These are phyloP conservation scores for Sclerotinia glacialis DNA, from an alignment of 2,329 filamentous ascomycete species.

Conservation along the genomic window DNA sequence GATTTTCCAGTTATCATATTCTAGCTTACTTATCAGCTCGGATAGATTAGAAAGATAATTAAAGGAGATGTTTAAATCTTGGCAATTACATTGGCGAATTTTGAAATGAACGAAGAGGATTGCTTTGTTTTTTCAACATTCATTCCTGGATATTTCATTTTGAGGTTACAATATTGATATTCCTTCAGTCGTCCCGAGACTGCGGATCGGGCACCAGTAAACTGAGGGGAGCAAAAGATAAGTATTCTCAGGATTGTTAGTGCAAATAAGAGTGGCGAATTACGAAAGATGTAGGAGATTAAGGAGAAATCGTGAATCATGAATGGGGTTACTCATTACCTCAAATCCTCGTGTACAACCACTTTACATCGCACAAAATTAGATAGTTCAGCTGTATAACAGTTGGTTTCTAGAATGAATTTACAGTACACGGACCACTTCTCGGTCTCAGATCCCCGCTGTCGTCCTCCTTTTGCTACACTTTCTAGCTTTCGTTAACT, in stretches of 20 bases:
- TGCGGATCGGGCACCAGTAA: not conserved
- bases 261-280: not conserved
- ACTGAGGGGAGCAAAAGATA: not conserved
- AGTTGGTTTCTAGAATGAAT: not conserved
- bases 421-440: not conserved
- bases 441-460: not conserved
- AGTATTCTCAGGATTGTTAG: not conserved
- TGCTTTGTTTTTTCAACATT: not conserved
- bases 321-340: not conserved
- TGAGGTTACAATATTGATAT: not conserved
- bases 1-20: not conserved
- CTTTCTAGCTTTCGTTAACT: not conserved
- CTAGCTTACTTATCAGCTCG: not conserved
- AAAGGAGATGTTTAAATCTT: not conserved
- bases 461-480: not conserved
- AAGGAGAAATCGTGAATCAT: not conserved
- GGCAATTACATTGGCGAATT: not conserved
- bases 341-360: too few relatives aligned
- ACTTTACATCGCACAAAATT: not conserved
- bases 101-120: not conserved
- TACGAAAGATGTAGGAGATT: not conserved
- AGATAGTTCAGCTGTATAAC: not conserved
- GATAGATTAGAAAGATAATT: too few relatives aligned
- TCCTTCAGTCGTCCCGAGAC: not conserved
- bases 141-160: too few relatives aligned